A percentile compares a stretch with the other conserved stretches of the same genome.
Evolutionary conservation across 1,284 basidiomycete species (phyloP).

Genomic region (Marasmius oreades): DNA sequence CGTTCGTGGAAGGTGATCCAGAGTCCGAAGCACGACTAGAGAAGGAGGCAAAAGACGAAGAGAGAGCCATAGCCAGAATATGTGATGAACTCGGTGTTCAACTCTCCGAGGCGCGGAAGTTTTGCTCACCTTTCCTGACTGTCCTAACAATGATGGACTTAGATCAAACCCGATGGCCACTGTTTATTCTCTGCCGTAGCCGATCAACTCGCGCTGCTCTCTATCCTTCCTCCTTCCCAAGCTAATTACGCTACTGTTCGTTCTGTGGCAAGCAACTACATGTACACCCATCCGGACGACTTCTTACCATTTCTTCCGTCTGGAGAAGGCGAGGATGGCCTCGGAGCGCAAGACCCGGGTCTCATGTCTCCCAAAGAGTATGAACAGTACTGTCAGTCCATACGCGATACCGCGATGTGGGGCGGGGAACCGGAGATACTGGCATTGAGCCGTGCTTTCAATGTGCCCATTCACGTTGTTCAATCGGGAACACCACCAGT

Average conservation of each 20-base stretch:
- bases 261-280: constrained; percentile 76
- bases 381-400: constrained; percentile 73
- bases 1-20: constrained; percentile 55
- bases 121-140: not conserved
- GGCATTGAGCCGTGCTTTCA: constrained; percentile 83
- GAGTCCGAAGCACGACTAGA: constrained; percentile 63
- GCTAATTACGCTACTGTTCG: constrained; percentile 65
- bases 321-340: constrained; percentile 71
- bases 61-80: constrained; percentile 60
- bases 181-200: constrained; percentile 93
- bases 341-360: constrained; percentile 64
- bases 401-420: constrained; percentile 88
- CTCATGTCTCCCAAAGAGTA: constrained; percentile 75
- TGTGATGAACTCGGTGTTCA: constrained; percentile 68
- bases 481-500: constrained; percentile 81
- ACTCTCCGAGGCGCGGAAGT: constrained; percentile 62
- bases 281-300: constrained; percentile 81
- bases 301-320: constrained; percentile 94
- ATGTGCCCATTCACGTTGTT: constrained; percentile 88
- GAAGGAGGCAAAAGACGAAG: constrained; percentile 71
- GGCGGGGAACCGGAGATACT: constrained; percentile 97
- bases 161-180: constrained; percentile 95
- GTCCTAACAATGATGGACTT: constrained; percentile 7
- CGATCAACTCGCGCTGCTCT: constrained; percentile 76
- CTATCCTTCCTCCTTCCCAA: constrained; percentile 51